Base-by-base conservation (phyloP, 1,139 yeast species). In the Tardiomyces digboiensis region DNA sequence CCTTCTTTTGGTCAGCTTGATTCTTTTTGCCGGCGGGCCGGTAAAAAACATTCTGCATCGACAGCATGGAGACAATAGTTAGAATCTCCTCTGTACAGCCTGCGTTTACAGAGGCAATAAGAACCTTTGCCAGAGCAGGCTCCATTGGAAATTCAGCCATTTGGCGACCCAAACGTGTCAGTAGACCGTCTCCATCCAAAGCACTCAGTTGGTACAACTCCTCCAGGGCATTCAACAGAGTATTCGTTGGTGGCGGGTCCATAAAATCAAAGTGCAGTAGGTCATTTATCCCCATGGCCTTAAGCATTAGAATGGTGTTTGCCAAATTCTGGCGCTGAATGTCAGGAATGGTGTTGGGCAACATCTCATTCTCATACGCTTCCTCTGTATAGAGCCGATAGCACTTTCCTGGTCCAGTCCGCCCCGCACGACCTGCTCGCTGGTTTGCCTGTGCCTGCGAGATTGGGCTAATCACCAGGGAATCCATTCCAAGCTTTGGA, bases 111-210 rank as follows among this genome's bases (percentile, higher is more conserved):
- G 96, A 83, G 20, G 78, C 73, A 42, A 91, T 74, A 42, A 93
- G 66, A 0, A 94, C 82, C 56, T 86, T 86, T 2, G 97, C 83
- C 49, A 93, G 67, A 5, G 86, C 77, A 0, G 99, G 98, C 48
- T 87, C 96, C 88, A 91, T 87, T 0, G 99, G 98, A 59, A 89
- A 88, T 46, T 83, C 85, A 0, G 97, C 87, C 94, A 93, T 84
- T 52, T 77, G 74, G 42, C 79, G 68, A 0, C 99, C 99, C 23
- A 84, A 65, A 2, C 67, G 59, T 0, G 97, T 91, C 46, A 93
- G 64, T 38, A 70, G 61, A 0, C 97, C 97, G 19, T 78, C 76
- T 36, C 80, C 83, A 58, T 88, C 94, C 39, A 93, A 66, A 0
- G 97, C 97, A 21, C 82, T 80, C 38, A 93, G 66, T 37, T 84